Base-by-base conservation (phyloP, 768 basidiomycete species). In the Tricholoma terreum region DNA sequence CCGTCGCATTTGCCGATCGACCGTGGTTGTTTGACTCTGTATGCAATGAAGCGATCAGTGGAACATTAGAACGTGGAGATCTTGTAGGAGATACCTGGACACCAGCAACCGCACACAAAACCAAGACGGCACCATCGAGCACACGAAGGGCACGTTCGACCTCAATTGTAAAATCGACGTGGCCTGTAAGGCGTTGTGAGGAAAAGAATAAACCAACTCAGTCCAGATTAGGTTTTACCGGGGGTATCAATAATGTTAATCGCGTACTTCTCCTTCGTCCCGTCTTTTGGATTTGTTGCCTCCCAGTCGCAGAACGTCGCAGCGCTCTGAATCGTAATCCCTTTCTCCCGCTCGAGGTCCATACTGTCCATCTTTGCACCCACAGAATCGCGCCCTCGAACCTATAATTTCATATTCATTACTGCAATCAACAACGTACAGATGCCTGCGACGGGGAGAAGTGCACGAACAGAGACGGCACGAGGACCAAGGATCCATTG, bases 331-430 rank as follows among this genome's bases (percentile, higher is more conserved):
- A 99, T 99, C 33, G 97, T 99, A 65, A 99, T 99, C 36, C 97
- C 97, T 76, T 99, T 98, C 74, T 98, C 97, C 48, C 96, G 81
- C 71, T 99, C 97, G 4, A 99, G 79, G 61, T 99, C 97, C 97
- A 99, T 99, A 64, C 89, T 92, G 73, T 99, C 97, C 97, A 99
- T 99, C 79, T 99, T 99, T 7, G 97, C 97, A 52, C 97, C 97
- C 17, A 98, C 94, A 27, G 88, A 86, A 71, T 99, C 97, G 54
- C 90, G 83, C 43, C 97, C 97, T 58, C 97, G 82, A 59, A 96
- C 92, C 90, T 92, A 65, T 11, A 58, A 38, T 30, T 48, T 54
- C 60, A 58, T 36, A 24, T 24, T 53, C 46, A 58, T 43, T 22
- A 46, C 17, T 43, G 36, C 31, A 30, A 58, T 17, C 50, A 38